phyloP scores from a whole-genome alignment of 106 monocot genomes.

The Allium fistulosum region DNA sequence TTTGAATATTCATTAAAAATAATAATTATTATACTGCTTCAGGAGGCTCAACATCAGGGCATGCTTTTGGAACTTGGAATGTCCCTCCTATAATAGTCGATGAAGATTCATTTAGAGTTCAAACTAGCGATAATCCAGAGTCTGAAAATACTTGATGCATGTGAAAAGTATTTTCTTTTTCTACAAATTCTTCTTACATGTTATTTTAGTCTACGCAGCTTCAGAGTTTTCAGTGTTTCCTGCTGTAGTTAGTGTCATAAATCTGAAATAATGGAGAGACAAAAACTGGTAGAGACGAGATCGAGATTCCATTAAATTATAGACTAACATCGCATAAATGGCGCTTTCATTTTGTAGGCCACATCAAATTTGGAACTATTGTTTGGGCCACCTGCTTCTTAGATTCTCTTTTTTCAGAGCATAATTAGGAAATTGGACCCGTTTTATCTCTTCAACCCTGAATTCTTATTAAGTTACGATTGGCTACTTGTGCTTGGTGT shows the following conservation, averaged over 20 bases:
- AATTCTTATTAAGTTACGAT: neutral
- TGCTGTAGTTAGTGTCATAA: neutral
- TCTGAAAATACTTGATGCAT: no score
- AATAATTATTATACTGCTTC: neutral
- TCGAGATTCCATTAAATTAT: no score
- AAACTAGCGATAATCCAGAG: neutral
- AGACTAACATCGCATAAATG: no score
- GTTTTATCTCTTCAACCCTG: neutral
- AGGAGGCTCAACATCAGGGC: slow-evolving; percentile 43
- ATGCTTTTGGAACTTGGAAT: slow-evolving; percentile 74
- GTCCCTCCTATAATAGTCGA: slow-evolving; percentile 66
- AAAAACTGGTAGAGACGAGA: no score
- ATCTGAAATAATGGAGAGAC: neutral
- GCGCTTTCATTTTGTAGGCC: slow-evolving; percentile 1
- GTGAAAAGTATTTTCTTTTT: no score
- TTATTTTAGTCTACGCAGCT: no score
- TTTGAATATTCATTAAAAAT: no score
- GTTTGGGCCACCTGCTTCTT: neutral
- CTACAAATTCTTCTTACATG: no score
- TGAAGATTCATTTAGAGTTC: slow-evolving; percentile 61
- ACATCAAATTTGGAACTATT: neutral
- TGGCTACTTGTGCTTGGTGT: neutral
- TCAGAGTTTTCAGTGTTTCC: neutral
- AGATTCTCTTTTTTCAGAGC: slow-evolving; percentile 2
- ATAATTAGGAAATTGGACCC: neutral